Percentiles rank a stretch among this genome's conserved stretches.
These are phyloP conservation scores for Didymellaceae sp. DNA, from an alignment of 2,329 filamentous ascomycete genomes.

Conservation along the genomic window DNA sequence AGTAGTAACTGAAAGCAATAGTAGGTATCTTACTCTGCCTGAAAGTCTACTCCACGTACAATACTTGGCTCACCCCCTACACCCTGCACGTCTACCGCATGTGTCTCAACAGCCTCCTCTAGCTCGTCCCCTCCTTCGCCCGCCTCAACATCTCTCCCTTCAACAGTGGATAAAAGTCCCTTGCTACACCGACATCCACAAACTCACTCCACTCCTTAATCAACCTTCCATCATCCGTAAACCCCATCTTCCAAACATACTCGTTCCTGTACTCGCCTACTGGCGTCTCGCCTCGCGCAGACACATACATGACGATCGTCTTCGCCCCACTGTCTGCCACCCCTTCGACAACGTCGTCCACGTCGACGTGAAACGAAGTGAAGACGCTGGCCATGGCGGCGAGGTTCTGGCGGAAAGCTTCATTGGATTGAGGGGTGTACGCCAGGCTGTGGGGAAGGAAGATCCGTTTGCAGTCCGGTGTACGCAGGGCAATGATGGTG, in stretches of 20 bases:
- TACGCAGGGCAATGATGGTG: slow-evolving; percentile 37
- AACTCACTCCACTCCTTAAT: slow-evolving; percentile 35
- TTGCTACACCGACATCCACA: slow-evolving; percentile 38
- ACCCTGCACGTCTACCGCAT: too few relatives aligned
- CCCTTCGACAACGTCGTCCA: slow-evolving; percentile 45
- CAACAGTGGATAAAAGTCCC: slow-evolving; percentile 40
- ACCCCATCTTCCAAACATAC: slow-evolving; percentile 41
- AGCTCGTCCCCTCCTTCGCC: not conserved
- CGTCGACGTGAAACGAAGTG: slow-evolving; percentile 36
- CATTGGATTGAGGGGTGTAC: slow-evolving; percentile 32
- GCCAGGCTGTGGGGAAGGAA: slow-evolving; percentile 39
- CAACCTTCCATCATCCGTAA: slow-evolving; percentile 21
- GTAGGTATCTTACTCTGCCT: not conserved
- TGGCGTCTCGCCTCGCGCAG: slow-evolving; percentile 40
- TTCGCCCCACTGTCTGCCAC: slow-evolving; percentile 7
- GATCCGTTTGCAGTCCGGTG: slow-evolving; percentile 33
- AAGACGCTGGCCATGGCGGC: slow-evolving; percentile 37
- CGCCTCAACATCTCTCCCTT: slow-evolving; percentile 23
- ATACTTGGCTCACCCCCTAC: too few relatives aligned
- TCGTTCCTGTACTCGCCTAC: slow-evolving; percentile 34
- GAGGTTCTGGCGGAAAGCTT: slow-evolving; percentile 27
- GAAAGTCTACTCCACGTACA: too few relatives aligned
- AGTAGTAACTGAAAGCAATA: not conserved
- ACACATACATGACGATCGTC: slow-evolving; percentile 43
- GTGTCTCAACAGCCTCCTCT: too few relatives aligned